A percentile compares a stretch with the other conserved stretches of the same genome.
phyloP scores from a whole-genome alignment of 148 eudicot species.

The Silene conica region DNA sequence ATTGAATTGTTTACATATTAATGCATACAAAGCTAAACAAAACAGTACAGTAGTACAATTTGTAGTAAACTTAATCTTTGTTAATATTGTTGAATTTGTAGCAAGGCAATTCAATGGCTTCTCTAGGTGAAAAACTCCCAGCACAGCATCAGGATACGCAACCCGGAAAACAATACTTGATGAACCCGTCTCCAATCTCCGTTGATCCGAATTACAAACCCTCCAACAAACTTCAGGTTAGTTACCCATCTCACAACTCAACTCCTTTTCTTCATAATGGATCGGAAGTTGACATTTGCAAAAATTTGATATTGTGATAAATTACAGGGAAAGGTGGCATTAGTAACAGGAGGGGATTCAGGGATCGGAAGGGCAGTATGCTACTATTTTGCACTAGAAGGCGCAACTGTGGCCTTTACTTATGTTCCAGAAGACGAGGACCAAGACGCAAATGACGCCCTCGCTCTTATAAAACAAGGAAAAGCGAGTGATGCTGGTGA shows the following conservation, averaged over 20 bases:
- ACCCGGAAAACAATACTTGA: conserved; percentile 11
- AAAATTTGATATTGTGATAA: too few species aligned
- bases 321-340: conserved; percentile 61
- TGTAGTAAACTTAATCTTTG: too few species aligned
- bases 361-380: conserved; percentile 78
- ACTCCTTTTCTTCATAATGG: too few species aligned
- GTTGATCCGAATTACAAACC: conserved; percentile 16
- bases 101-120: neutral
- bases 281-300: too few species aligned
- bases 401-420: conserved; percentile 82
- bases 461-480: conserved; percentile 37
- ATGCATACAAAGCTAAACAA: too few species aligned
- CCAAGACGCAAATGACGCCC: conserved; percentile 51
- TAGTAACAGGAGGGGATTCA: conserved; percentile 80
- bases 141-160: conserved; percentile 18
- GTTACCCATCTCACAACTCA: too few species aligned
- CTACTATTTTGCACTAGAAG: conserved; percentile 53
- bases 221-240: conserved; percentile 26
- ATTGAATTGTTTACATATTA: too few species aligned
- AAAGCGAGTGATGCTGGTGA: conserved; percentile 42
- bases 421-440: conserved; percentile 52
- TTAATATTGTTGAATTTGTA: too few species aligned
- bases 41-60: too few species aligned
- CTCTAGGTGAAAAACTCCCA: neutral
- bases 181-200: conserved; percentile 9